Percentiles rank a stretch among this genome's conserved stretches.
These are phyloP conservation scores for Picochlorum sp. DNA, from an alignment of 139 green algal species.

Conservation along the genomic window DNA sequence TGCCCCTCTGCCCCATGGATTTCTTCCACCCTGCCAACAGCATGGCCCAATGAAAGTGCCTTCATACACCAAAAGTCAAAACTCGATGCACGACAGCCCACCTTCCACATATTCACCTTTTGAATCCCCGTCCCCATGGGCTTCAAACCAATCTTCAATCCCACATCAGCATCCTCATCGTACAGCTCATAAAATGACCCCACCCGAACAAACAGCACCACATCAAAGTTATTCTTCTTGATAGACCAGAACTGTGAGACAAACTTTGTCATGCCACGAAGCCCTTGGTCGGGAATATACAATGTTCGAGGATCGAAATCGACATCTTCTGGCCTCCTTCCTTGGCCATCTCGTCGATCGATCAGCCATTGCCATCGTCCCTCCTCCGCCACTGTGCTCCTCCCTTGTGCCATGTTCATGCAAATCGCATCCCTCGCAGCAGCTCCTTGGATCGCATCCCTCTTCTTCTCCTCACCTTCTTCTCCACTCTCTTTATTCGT, in stretches of 20 bases:
- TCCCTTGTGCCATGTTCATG: not conserved
- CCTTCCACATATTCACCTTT: constrained; percentile 61
- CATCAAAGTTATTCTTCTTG: constrained; percentile 45
- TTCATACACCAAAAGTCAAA: constrained; percentile 46
- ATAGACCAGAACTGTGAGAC: constrained; percentile 37
- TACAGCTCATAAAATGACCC: constrained; percentile 42
- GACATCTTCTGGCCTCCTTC: constrained; percentile 24
- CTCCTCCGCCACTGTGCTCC: not conserved
- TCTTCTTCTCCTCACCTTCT: too few species aligned
- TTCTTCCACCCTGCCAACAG: constrained; percentile 52
- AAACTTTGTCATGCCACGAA: constrained; percentile 33
- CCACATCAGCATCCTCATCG: constrained; percentile 54
- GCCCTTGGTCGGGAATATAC: constrained; percentile 28
- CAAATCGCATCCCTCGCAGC: not conserved
- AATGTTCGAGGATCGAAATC: constrained; percentile 51
- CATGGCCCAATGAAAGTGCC: constrained; percentile 49
- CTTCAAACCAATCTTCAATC: constrained; percentile 45
- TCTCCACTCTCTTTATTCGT: too few species aligned
- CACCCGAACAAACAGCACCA: constrained; percentile 55
- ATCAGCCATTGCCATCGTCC: constrained; percentile 39
- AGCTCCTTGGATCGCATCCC: not conserved
- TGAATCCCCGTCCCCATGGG: constrained; percentile 23
- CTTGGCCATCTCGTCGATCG: constrained; percentile 30
- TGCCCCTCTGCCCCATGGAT: constrained; percentile 1
- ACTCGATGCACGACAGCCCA: constrained; percentile 36